phyloP scores from a whole-genome alignment of 2,329 filamentous ascomycete genomes.

The Xylariaceae sp. region DNA sequence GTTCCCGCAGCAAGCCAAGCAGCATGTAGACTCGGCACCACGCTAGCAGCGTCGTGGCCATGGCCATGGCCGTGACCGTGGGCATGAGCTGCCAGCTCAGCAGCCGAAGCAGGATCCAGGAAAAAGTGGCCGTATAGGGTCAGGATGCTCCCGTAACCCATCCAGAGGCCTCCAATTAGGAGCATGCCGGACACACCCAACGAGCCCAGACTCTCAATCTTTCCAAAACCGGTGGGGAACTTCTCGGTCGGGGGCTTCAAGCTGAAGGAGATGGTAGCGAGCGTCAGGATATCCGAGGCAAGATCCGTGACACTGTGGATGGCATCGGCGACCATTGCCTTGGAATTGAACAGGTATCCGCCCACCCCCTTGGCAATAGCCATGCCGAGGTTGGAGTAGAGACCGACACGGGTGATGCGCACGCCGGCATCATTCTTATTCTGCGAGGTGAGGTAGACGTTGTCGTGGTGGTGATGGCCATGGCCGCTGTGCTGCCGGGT shows the following conservation, averaged over 20 bases:
- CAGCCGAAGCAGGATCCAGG: conserved; percentile 51
- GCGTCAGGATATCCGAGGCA: conserved; percentile 87
- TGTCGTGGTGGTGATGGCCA: conserved; percentile 77
- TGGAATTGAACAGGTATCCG: conserved; percentile 90
- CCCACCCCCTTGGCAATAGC: conserved; percentile 87
- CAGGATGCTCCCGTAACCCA: conserved; percentile 71
- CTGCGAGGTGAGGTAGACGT: conserved; percentile 68
- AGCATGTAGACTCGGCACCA: conserved; percentile 80
- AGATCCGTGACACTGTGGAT: conserved; percentile 94
- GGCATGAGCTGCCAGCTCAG: conserved; percentile 44
- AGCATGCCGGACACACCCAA: conserved; percentile 89
- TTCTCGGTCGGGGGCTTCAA: conserved; percentile 72
- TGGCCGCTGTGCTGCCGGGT: conserved; percentile 50
- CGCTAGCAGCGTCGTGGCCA: conserved; percentile 53
- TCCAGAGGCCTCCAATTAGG: conserved; percentile 81
- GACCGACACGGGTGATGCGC: conserved; percentile 81
- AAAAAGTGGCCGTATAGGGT: conserved; percentile 67
- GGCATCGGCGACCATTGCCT: conserved; percentile 86
- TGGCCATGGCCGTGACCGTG: conserved; percentile 57
- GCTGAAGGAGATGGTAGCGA: conserved; percentile 91
- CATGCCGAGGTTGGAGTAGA: conserved; percentile 89
- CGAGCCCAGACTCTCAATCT: conserved; percentile 93
- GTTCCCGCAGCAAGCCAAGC: conserved; percentile 90
- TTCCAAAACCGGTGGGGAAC: conserved; percentile 90
- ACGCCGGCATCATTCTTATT: conserved; percentile 91